Evolutionary conservation across 495 filamentous ascomycete genomes (phyloP), one percentile per base, ranked within the genome.

Genomic region (Articulospora tetracladia): DNA sequence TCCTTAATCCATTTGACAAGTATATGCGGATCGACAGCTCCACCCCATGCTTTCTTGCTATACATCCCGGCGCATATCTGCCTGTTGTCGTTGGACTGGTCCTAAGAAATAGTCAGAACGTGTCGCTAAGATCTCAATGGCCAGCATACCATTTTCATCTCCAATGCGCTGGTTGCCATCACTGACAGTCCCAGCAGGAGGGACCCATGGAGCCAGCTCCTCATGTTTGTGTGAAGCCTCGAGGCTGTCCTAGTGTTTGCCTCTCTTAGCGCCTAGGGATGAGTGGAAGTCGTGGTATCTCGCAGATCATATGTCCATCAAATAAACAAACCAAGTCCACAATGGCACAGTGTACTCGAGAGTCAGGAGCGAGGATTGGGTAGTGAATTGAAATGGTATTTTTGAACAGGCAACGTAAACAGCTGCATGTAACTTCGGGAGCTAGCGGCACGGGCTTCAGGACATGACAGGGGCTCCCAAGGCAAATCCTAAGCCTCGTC

Each of bases 61-160:
- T 98, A 99, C 94, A 99, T 98, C 74, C 94, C 94, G 70, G 90
- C 87, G 76, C 94, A 99, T 87, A 88, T 83, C 75, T 97, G 90
- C 64, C 83, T 75, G 72, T 91, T 87, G 27, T 87, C 80, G 36
- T 90, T 83, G 64, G 86, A 85, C 70, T 94, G 79, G 72, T 88
- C 84, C 88, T 92, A 68, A 17, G 20, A 48, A 13, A 66, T 30
- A 39, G 22, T 57, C 28, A 55, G 63, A 2, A 30, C 26, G 7
- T 59, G 10, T 13, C 28, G 32, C n/a, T 25, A 27, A 28, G 6
- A 15, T 44, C 28, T 61, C 22, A 34, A 22, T 12, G 10, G 4
- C 28, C 68, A 67, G 69, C 81, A 63, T 68, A 87, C 82, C 66
- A 91, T 76, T 71, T 85, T 81, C 57, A 88, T 73, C 61, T 90